Percentiles rank a stretch among this genome's conserved stretches.
These are phyloP conservation scores for Hypomyces rosellus DNA, from an alignment of 2,329 filamentous ascomycete species.

Conservation along the genomic window DNA sequence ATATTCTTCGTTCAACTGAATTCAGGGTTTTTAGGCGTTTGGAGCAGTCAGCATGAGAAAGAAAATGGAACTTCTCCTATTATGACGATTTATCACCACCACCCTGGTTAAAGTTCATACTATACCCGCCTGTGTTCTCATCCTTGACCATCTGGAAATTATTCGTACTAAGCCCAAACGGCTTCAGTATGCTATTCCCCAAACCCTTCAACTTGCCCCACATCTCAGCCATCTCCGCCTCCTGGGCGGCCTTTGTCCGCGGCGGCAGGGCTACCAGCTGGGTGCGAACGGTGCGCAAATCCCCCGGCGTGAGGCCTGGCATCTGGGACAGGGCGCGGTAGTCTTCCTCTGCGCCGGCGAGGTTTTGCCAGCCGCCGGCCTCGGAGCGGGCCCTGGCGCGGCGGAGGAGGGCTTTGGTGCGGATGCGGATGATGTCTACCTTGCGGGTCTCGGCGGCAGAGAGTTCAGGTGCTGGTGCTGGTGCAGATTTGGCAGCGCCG, in stretches of 20 bases:
- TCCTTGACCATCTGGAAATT: slow-evolving; percentile 95
- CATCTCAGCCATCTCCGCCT: slow-evolving; percentile 90
- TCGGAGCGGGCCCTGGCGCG: slow-evolving; percentile 67
- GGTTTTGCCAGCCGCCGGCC: slow-evolving; percentile 68
- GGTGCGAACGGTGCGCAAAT: slow-evolving; percentile 59
- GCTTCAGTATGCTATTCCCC: slow-evolving; percentile 85
- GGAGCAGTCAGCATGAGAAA: too few relatives aligned
- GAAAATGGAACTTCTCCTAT: background rate
- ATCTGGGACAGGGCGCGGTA: slow-evolving; percentile 62
- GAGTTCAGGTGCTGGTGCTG: slow-evolving; percentile 20
- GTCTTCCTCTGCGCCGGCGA: slow-evolving; percentile 73
- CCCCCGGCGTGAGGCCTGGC: slow-evolving; percentile 51
- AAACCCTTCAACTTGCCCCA: slow-evolving; percentile 93
- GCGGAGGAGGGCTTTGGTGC: slow-evolving; percentile 75
- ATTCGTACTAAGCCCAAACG: slow-evolving; percentile 88
- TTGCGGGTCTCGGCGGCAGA: slow-evolving; percentile 17
- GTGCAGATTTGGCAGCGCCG: slow-evolving; percentile 47
- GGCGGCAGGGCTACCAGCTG: slow-evolving; percentile 62
- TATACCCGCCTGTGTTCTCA: slow-evolving; percentile 83
- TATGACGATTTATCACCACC: slow-evolving; percentile 15
- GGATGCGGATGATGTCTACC: slow-evolving; percentile 67
- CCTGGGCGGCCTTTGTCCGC: slow-evolving; percentile 68
- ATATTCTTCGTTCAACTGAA: background rate
- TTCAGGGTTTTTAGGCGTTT: too few relatives aligned
- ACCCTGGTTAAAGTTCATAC: slow-evolving; percentile 69